Conservation (phyloP, 2,329 filamentous ascomycete species). For the Microdochium paspali region DNA sequence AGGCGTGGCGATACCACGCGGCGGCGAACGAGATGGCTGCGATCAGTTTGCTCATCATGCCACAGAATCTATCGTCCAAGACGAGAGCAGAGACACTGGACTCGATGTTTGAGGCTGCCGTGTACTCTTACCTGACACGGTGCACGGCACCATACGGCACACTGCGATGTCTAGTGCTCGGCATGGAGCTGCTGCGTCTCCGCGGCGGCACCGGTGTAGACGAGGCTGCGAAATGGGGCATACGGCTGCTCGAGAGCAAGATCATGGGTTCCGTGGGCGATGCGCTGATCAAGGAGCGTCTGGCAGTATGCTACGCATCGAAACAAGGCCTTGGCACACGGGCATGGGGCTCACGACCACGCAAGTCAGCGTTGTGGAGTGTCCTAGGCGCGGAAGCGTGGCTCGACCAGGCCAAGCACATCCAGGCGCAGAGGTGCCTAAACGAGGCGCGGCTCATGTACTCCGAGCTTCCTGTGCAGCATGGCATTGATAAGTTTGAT, state of each 20-base stretch:
- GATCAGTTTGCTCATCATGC: slow-evolving; percentile 70
- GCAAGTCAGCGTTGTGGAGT: slow-evolving; percentile 88
- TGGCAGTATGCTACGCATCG: slow-evolving; percentile 74
- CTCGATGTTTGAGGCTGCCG: slow-evolving; percentile 79
- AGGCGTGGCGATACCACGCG: slow-evolving; percentile 93
- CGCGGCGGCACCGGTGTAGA: slow-evolving; percentile 74
- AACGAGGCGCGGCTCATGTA: slow-evolving; percentile 56
- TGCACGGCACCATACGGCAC: slow-evolving; percentile 74
- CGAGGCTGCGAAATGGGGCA: slow-evolving; percentile 79
- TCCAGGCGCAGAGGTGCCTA: slow-evolving; percentile 70
- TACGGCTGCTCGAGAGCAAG: slow-evolving; percentile 67
- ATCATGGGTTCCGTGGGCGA: slow-evolving; percentile 69
- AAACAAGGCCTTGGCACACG: slow-evolving; percentile 59
- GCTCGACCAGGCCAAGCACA: slow-evolving; percentile 66
- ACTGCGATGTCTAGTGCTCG: slow-evolving; percentile 65
- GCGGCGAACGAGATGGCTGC: slow-evolving; percentile 94
- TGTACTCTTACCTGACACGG: slow-evolving; percentile 85
- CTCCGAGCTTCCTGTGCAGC: slow-evolving; percentile 34
- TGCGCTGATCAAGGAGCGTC: slow-evolving; percentile 74
- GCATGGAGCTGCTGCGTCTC: slow-evolving; percentile 73
- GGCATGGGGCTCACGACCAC: slow-evolving; percentile 59
- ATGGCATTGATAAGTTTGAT: slow-evolving; percentile 41
- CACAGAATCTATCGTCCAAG: slow-evolving; percentile 63
- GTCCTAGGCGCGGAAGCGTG: slow-evolving; percentile 76
- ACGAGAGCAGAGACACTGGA: slow-evolving; percentile 73